Evolutionary conservation across 1,284 basidiomycete genomes (phyloP).

Genomic region (Exobasidium rhododendri): DNA sequence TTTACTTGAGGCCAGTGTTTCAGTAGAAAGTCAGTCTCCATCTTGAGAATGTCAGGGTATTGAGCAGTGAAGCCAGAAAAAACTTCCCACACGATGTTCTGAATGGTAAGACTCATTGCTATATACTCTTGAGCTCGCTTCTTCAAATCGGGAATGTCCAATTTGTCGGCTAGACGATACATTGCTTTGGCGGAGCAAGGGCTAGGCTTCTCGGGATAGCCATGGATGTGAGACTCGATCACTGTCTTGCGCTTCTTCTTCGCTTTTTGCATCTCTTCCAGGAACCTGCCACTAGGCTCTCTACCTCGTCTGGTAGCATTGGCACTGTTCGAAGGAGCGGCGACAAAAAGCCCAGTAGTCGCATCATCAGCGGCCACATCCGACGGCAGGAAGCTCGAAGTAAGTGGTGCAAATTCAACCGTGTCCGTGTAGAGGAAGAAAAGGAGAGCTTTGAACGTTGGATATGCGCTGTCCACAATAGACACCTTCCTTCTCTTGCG

Average conservation of each 20-base stretch:
- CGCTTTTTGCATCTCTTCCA: constrained; percentile 20
- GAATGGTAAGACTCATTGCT: constrained; percentile 67
- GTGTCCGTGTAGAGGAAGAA: constrained; percentile 84
- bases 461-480: constrained; percentile 73
- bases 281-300: constrained; percentile 9
- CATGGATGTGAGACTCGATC: constrained; percentile 29
- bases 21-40: constrained; percentile 44
- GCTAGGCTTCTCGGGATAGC: constrained; percentile 62
- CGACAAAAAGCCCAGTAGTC: not conserved
- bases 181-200: constrained; percentile 82
- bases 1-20: constrained; percentile 76
- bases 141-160: constrained; percentile 68
- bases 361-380: constrained; percentile 15
- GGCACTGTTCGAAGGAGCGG: not conserved
- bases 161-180: constrained; percentile 70
- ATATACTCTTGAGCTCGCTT: constrained; percentile 74
- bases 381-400: constrained; percentile 60
- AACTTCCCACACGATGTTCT: constrained; percentile 79
- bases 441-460: constrained; percentile 75
- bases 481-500: constrained; percentile 43
- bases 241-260: constrained; percentile 27
- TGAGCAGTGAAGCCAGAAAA: constrained; percentile 79
- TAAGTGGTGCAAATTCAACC: constrained; percentile 77
- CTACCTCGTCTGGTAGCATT: not conserved
- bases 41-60: constrained; percentile 66